Base-by-base conservation (phyloP, 192 early-diverging fungal genomes). In the Linnemannia elongata region DNA sequence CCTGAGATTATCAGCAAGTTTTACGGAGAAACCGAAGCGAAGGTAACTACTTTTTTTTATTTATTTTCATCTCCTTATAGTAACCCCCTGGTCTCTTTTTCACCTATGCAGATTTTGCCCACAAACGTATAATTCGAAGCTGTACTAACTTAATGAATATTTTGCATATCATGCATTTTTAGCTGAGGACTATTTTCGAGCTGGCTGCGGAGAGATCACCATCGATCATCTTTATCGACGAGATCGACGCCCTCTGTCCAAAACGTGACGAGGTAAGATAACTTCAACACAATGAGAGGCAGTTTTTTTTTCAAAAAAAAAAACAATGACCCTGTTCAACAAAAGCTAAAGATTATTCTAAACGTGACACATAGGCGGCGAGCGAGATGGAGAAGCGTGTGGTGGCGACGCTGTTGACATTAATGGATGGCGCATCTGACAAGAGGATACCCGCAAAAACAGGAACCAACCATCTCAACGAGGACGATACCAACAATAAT, bases 11-110 rank as follows among this genome's bases (percentile, higher is more conserved):
- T 97, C 8, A 94, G 95, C 84, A 96, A 96, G 81, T 99, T 91
- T 88, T 96, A 97, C 81, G 98, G 98, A 74, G 97, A 99, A 79
- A 97, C 97, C 0, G 98, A 99, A 88, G 92, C 93, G 77, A 95
- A 95, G 90, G 92, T 96, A 88, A 88, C 71, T 9, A 33, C 7
- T 18, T 7, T 44, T n/a, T n/a, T n/a, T n/a, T n/a, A n/a, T n/a
- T n/a, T n/a, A n/a, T n/a, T n/a, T 44, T 30, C 68, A 0, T 30
- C 66, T 39, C 36, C 45, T 41, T 22, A 42, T 42, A 39, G 33
- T 52, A 17, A 1, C 20, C 15, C 17, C 13, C 18, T 24, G 7
- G 36, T 39, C 55, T 17, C 77, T 63, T 44, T 76, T 72, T 68
- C n/a, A 47, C 1, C 66, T 72, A 24, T 22, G 54, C 0, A 35